These are phyloP conservation scores for Pyrenochaeta sp. DNA, from an alignment of 2,329 filamentous ascomycete species.

Conservation along the genomic window DNA sequence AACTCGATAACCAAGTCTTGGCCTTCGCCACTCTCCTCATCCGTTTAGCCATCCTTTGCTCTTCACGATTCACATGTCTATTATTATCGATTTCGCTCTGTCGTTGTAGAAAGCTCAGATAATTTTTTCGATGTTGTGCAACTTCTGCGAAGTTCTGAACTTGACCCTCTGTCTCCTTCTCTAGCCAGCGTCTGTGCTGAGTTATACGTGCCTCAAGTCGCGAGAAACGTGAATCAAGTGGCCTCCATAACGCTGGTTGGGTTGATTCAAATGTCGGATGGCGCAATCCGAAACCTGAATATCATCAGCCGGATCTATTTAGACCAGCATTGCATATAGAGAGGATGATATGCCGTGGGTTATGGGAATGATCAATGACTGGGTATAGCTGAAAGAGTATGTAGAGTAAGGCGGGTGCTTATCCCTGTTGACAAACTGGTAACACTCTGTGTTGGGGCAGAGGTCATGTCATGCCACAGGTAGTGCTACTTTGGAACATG, in stretches of 20 bases:
- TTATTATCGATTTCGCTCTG: slow-evolving; percentile 11
- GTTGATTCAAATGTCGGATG: slow-evolving; percentile 21
- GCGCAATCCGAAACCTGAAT: slow-evolving; percentile 29
- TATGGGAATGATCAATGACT: neutral
- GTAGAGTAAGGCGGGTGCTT: neutral
- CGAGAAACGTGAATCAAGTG: slow-evolving; percentile 42
- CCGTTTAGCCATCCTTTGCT: slow-evolving; percentile 32
- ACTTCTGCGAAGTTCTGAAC: slow-evolving; percentile 26
- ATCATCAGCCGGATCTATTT: slow-evolving; percentile 21
- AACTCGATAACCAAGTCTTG: slow-evolving; percentile 34
- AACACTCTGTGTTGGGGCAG: neutral
- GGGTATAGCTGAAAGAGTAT: neutral
- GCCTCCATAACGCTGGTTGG: slow-evolving; percentile 28
- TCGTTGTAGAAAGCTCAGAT: slow-evolving; percentile 27
- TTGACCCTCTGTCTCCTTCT: slow-evolving; percentile 25
- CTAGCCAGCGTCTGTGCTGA: slow-evolving; percentile 37
- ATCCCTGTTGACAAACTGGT: neutral
- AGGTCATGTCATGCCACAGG: neutral
- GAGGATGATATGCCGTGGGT: neutral
- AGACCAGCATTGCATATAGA: slow-evolving; percentile 11
- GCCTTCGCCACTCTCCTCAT: slow-evolving; percentile 35
- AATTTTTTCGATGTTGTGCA: slow-evolving; percentile 27
- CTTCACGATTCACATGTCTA: slow-evolving; percentile 16
- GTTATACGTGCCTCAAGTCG: slow-evolving; percentile 31
- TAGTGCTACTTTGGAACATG: neutral